Base-by-base conservation (phyloP, 768 basidiomycete species). In the Podaxis sp. region DNA sequence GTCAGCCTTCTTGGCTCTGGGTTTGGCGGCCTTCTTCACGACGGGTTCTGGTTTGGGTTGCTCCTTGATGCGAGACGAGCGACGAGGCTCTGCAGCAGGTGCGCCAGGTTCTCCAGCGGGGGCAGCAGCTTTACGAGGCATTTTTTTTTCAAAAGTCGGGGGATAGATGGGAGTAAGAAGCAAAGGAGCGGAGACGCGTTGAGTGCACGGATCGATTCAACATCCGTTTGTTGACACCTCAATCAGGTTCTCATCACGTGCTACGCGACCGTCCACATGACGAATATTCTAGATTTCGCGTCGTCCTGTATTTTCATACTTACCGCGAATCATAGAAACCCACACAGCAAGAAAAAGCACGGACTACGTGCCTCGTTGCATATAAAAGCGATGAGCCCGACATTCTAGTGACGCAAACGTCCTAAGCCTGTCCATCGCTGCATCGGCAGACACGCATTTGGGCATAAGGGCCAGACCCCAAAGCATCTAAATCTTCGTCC, bases 1-100 rank as follows among this genome's bases (percentile, higher is more conserved):
- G 64, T 77, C 79, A 56, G 70, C 82, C 58, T 85, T 84, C 73
- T 84, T 84, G 46, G 79, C 75, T 67, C 86, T 80, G 52, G 88
- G 86, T 76, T 90, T 90, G 5, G 85, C 79, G 24, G 84, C 75
- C 72, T 87, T 90, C 83, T 88, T 89, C 15, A 74, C 76, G 40
- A 73, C 71, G 5, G 77, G 73, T 44, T 72, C 86, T 1, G 76
- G 71, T 73, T 87, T 89, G 58, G 87, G 87, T 63, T 84, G 81
- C 28, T 87, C 88, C 74, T 90, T 90, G 76, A 91, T 90, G 69
- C 89, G 87, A 36, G 83, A 75, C 7, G 89, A 90, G 75, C 89
- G 89, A 73, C 89, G 88, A 40, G 89, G 89, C 70, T 78, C 80
- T 4, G 74, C 62, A 10, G 71, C 55, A 48, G 80, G 79, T 49